Evolutionary conservation across 306 rosid species (phyloP), one percentile per base, ranked within the genome.

Genomic region (Malus orientalis): DNA sequence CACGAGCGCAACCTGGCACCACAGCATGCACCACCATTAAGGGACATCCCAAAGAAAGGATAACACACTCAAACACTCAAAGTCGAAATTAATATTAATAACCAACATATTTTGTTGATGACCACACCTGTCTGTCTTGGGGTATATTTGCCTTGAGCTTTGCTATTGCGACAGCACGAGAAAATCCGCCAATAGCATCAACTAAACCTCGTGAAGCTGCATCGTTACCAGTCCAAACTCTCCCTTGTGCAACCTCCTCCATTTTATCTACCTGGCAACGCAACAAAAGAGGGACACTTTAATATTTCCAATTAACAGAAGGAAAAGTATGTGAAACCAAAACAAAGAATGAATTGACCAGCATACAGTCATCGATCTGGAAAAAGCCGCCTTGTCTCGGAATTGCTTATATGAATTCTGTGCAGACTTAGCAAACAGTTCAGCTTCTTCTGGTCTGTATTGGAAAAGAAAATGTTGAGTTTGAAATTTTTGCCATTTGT

Each of bases 231-330:
- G 96, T 82, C 98, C 98, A 92, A 74, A 95, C 92, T 81, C 98
- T 89, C 69, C 98, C 98, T 75, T 92, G 97, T 54, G 98, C 98
- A 78, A 95, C 88, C 84, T 87, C 91, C 80, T 95, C 97, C 97
- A 92, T 95, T 82, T 92, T 83, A 70, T 92, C 98, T 68, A 90
- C 93, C 98, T 95, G 72, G 76, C 33, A 74, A 75, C 69, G 29
- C 51, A 73, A 80, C 22, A 29, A 42, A 23, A 18, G 11, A 10
- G 76, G 16, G 64, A 55, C 29, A 64, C 81, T 75, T 33, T 13
- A 19, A 40, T 15, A 8, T 75, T 68, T 75, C 66, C 18, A 45
- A 73, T 2, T 68, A 73, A 27, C 44, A 30, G 11, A 42, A 74
- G 58, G 62, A 71, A 75, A 66, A 71, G 62, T 38, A 36, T 1